Evolutionary conservation across 768 basidiomycete genomes (phyloP), one percentile per base, ranked within the genome.

Genomic region (Amanita brunnescens): DNA sequence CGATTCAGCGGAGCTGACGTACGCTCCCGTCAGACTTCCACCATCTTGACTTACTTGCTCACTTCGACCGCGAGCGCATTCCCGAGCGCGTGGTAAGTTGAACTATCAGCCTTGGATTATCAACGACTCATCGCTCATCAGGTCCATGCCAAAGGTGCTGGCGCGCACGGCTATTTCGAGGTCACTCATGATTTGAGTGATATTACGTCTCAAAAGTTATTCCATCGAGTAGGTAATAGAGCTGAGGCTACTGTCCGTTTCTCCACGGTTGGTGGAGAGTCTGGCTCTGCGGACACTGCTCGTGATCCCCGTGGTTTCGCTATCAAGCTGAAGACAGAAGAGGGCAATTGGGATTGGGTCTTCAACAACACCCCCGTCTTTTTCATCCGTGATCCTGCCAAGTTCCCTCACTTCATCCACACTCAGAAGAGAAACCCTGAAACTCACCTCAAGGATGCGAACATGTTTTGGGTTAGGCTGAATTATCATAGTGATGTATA

Each of bases 291-390:
- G 14, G 94, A 97, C 59, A 87, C 82, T n/a, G 87, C 88, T 52
- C 85, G 93, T 54, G 93, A 97, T 60, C 91, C 91, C 21, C 84
- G 91, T 71, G 95, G 95, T 1, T 97, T 96, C 62, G 87, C 95
- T 4, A 63, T 87, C 69, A 87, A 94, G 70, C 75, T 97, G 56
- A 87, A 81, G 66, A 92, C 95, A 0, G 82, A 90, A 2, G 80
- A 96, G 65, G 95, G 95, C 16, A 94, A 90, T 74, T 80, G 81
- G 67, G 93, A 96, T 65, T 87, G 87, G 77, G 93, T 93, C 60
- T 80, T 85, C 81, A 90, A 91, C 72, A 91, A 92, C 72, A 91
- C 88, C 12, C 91, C 93, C 42, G 77, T 94, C 57, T 92, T 93
- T 80, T 87, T 91, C 74, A 80, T 96, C 66, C 80, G 84, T 58